A percentile compares a stretch with the other conserved stretches of the same genome.
Conservation (phyloP, 129 eudicot genomes). For the Flaveria ramosissima region DNA sequence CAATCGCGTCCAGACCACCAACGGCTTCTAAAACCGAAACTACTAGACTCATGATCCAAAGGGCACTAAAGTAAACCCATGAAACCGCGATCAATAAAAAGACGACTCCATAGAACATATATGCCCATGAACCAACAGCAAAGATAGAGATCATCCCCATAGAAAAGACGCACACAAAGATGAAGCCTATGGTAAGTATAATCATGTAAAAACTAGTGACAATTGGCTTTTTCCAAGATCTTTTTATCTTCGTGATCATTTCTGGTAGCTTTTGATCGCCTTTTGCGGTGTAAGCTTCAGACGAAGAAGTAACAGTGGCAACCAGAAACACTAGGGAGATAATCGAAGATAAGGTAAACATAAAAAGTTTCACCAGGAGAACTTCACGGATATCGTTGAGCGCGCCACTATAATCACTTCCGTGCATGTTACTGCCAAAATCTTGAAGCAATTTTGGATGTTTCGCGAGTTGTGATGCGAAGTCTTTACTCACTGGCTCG, state of each 20-base stretch:
- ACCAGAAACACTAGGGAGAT: constrained; percentile 24
- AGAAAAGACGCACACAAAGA: neutral
- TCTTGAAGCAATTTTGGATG: constrained; percentile 20
- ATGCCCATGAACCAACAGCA: constrained; percentile 8
- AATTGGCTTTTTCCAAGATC: constrained; percentile 20
- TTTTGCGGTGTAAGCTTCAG: constrained; percentile 36
- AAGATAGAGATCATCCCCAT: constrained; percentile 18
- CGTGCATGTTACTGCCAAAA: neutral
- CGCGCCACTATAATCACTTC: neutral
- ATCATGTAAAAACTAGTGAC: constrained; percentile 28
- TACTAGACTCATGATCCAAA: constrained; percentile 38
- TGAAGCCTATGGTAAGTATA: constrained; percentile 5
- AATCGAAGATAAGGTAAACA: constrained; percentile 8
- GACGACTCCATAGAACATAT: constrained; percentile 12
- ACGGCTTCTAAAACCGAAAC: constrained; percentile 49
- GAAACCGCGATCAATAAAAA: neutral
- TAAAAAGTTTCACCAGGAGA: neutral
- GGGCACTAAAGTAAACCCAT: constrained; percentile 12
- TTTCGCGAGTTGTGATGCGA: constrained; percentile 3
- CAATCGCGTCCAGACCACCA: constrained; percentile 31
- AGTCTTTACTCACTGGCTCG: constrained; percentile 12
- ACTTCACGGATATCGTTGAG: neutral
- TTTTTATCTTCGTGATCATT: constrained; percentile 12
- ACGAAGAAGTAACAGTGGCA: constrained; percentile 31
- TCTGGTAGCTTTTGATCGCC: constrained; percentile 14